Evolutionary conservation across 768 basidiomycete genomes (phyloP), one percentile per base, ranked within the genome.

Genomic region (Fomitopsis serialis): DNA sequence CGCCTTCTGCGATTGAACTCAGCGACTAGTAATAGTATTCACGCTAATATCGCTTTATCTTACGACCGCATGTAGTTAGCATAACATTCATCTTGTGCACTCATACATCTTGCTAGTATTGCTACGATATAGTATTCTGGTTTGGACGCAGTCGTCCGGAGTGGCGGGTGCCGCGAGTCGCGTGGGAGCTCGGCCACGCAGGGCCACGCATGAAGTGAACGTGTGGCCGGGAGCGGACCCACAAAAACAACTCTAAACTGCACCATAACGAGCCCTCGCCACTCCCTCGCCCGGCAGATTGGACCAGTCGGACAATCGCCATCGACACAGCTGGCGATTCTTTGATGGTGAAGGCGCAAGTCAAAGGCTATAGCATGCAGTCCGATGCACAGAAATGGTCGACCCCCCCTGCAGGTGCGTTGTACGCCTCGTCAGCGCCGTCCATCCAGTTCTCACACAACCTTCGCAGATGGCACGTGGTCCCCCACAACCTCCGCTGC

Each of bases 291-390:
- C 17, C 19, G 13, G 34, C 32, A 49, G 48, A 13, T 34, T 34
- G 19, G 48, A 11, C n/a, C 32, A 19, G 35, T 22, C 36, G 48
- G 36, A 36, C 32, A 12, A 35, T 32, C 36, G 11, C 32, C 19
- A 22, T 49, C 25, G 25, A 29, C 50, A 25, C 42, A 17, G 17
- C 22, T 36, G 19, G 11, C 32, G 25, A 42, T n/a, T 29, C 50
- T 46, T 53, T 53, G 45, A 63, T 63, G 61, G 61, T 63, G 43
- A 60, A 60, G 52, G 61, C 61, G 29, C 59, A 56, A 55, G 59
- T 60, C 45, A 63, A 63, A 35, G 57, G 57, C 40, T 53, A 57
- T 21, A 57, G 55, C 49, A 63, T 63, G 61, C 61, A 63, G 53
- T 60, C 61, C 42, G 59, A 63, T n/a, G 43, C 61, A 11, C 54